Base-by-base conservation (phyloP, 2,329 filamentous ascomycete species). In the Xylariaceae sp. region DNA sequence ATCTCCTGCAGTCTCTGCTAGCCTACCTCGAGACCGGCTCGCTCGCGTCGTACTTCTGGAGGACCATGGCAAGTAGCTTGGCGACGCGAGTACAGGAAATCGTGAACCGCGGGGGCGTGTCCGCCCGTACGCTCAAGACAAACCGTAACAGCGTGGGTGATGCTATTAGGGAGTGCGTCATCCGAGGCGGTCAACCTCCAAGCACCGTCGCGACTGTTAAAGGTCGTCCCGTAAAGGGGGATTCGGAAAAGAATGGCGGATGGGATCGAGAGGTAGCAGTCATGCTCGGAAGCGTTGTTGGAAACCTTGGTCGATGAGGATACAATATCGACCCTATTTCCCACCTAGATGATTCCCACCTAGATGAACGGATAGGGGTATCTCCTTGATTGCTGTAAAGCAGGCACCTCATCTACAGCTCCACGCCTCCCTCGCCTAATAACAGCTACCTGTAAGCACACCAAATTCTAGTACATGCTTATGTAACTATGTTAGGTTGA, bases 211-310 rank as follows among this genome's bases (percentile, higher is more conserved):
- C 71, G 2, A 70, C 69, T 7, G 70, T 73, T 42, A 83, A 77
- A 65, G 74, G 70, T 29, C 80, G 77, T 54, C 60, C 57, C 57
- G 66, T 62, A 57, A 77, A 71, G 63, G 71, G 72, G 32, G 74
- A 80, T 42, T 69, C 75, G n/a, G 75, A 75, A 12, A 76, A 76
- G 60, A 75, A 72, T 60, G 79, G 77, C 6, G 82, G 78, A 53
- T 97, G 91, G 91, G 93, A 97, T 67, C 83, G 93, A 40, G 95
- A 98, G 75, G 89, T 93, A 46, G 92, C 93, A 1, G 93, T 98
- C 46, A 97, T 98, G 93, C 89, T 96, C 42, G 89, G 90, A 50
- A 90, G 90, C 66, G 86, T 97, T 5, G 80, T 92, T 40, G 83
- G 81, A 46, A 81, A 81, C 56, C 65, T 85, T 3, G 76, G 79